Base-by-base conservation (phyloP, 805 yeast genomes). In the Metschnikowia bowlesiae region DNA sequence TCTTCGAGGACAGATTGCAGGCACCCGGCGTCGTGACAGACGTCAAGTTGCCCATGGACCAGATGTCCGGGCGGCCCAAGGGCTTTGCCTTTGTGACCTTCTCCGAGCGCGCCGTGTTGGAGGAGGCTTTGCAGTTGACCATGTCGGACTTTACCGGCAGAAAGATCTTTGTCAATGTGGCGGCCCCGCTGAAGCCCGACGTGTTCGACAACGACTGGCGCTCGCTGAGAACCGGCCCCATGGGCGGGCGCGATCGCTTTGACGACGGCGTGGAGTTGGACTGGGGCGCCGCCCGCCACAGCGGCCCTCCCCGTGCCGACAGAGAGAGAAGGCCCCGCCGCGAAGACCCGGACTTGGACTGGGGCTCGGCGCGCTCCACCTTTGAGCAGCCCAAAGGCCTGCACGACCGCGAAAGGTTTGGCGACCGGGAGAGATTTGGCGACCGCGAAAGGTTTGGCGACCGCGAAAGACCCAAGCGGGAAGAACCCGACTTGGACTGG, bases 41-140 rank as follows among this genome's bases (percentile, higher is more conserved):
- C 49, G 75, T 90, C 54, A 81, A 83, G 54, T 80, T 89, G 57
- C 96, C 96, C 58, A 79, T 74, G 63, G 96, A 87, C 68, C 66
- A 59, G 63, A 69, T 60, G 54, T 80, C 83, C 51, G 84, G 87
- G 35, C 81, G 84, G 62, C 76, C 87, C 48, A 78, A 73, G 61
- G 82, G 83, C 11, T 79, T 74, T 62, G 84, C 82, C 35, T 80
- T 80, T 52, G 69, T 80, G 54, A 75, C 82, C 13, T 80, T 81
- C 57, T 60, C 62, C 28, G 71, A 73, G 53, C 70, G 78, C 61
- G 74, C 66, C 10, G 61, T 68, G 8, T 73, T 81, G 59, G 81
- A 78, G 62, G 81, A 76, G 56, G 80, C 83, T 1, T 71, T 81
- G 54, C 62, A 67, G 47, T 72, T 80, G 54, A 70, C 75, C 52